phyloP scores from a whole-genome alignment of 257 asterid species.

The Ophiorrhiza pumila region DNA sequence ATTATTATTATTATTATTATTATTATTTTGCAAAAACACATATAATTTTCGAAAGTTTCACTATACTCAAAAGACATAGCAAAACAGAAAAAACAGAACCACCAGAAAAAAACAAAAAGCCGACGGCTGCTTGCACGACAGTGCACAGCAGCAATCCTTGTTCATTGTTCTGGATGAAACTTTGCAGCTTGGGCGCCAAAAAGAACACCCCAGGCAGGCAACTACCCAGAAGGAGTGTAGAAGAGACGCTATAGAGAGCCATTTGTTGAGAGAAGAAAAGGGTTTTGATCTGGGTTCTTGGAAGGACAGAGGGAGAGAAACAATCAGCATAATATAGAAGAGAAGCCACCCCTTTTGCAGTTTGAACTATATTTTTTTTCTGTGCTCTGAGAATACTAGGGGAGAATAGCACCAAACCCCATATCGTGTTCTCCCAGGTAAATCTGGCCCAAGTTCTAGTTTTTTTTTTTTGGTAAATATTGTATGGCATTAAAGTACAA shows the following conservation, averaged over 20 bases:
- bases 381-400: not conserved
- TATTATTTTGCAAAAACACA: no score
- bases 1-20: no score
- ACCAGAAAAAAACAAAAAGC: not conserved
- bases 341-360: not conserved
- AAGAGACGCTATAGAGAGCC: not conserved
- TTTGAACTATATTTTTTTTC: no score
- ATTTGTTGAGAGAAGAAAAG: not conserved
- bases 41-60: no score
- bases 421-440: not conserved
- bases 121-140: conserved; percentile 13
- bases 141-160: conserved; percentile 10
- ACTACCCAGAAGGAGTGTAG: not conserved
- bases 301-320: not conserved
- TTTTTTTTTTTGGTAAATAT: no score
- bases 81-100: not conserved
- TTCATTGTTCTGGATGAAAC: not conserved
- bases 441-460: not conserved
- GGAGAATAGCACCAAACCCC: not conserved
- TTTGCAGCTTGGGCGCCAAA: not conserved
- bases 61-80: not conserved
- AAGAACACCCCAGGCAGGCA: not conserved
- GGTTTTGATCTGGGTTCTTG: conserved; percentile 1
- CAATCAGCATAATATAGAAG: no score
- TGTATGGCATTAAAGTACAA: not conserved